phyloP scores from a whole-genome alignment of 139 green algal species.

The Chlamydomonas incerta region DNA sequence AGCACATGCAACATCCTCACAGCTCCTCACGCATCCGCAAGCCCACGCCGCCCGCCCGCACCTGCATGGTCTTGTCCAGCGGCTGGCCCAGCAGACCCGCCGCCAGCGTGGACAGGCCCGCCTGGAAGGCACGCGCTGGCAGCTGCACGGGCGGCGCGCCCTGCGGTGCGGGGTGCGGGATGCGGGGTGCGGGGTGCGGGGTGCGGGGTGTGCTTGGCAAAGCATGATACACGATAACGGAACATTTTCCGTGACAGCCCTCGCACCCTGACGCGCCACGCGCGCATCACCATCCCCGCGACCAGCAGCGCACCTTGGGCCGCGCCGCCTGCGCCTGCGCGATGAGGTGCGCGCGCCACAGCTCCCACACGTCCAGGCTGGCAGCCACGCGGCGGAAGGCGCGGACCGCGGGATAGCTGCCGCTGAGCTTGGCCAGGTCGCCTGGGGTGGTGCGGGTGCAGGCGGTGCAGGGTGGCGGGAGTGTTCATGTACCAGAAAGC shows the following conservation, averaged over 20 bases:
- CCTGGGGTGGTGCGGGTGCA: no score
- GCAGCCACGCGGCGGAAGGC: conserved; percentile 31
- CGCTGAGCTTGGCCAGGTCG: conserved; percentile 67
- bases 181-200: no score
- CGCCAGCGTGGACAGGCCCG: conserved; percentile 64
- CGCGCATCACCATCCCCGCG: no score
- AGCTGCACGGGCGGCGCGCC: conserved; percentile 1
- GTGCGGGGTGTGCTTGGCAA: no score
- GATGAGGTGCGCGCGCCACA: conserved; percentile 37
- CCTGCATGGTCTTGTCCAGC: conserved; percentile 73
- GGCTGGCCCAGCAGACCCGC: conserved; percentile 69
- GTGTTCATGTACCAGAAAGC: no score
- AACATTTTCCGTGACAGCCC: no score
- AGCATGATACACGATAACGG: no score
- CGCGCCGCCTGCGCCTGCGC: conserved; percentile 17
- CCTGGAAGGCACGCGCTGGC: conserved; percentile 8
- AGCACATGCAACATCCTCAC: no score
- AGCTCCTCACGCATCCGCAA: conserved; percentile 36
- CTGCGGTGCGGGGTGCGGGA: not conserved
- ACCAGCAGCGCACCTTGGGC: not conserved
- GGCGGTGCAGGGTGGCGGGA: no score
- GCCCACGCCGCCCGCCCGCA: conserved; percentile 58
- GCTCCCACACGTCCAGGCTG: conserved; percentile 40
- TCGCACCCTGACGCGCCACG: no score
- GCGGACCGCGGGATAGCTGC: conserved; percentile 66